Evolutionary conservation across 2,329 filamentous ascomycete genomes (phyloP).

Genomic region (Aspergillus neotritici): DNA sequence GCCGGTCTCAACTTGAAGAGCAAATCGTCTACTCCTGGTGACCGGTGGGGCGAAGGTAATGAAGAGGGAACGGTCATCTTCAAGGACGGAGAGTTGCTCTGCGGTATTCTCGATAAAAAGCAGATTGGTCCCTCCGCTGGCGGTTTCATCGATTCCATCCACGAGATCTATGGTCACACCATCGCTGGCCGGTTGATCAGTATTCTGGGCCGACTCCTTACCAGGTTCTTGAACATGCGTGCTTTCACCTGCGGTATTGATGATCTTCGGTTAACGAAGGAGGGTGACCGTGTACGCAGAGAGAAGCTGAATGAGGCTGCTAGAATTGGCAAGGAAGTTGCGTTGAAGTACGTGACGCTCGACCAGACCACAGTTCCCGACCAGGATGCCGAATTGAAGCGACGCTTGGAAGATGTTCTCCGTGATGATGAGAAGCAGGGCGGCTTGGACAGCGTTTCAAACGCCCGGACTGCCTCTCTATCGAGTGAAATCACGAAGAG

Average conservation of each 20-base stretch:
- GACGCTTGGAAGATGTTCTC: constrained; percentile 79
- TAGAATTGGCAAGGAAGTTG: constrained; percentile 68
- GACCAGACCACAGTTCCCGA: constrained; percentile 57
- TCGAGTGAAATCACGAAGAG: constrained; percentile 72
- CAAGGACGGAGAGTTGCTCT: constrained; percentile 78
- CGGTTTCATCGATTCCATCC: constrained; percentile 83
- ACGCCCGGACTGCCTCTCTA: constrained; percentile 61
- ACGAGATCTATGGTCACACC: constrained; percentile 86
- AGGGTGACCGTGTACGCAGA: constrained; percentile 68
- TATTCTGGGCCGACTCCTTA: constrained; percentile 81
- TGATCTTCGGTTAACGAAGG: constrained; percentile 75
- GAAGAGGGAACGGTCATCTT: constrained; percentile 81
- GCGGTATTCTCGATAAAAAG: constrained; percentile 89
- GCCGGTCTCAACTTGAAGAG: constrained; percentile 73
- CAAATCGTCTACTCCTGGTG: constrained; percentile 70
- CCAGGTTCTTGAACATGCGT: constrained; percentile 83
- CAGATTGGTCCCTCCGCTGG: constrained; percentile 85
- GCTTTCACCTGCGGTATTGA: constrained; percentile 98
- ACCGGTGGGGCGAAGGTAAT: constrained; percentile 63
- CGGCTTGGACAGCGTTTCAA: constrained; percentile 83
- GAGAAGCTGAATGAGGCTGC: constrained; percentile 63
- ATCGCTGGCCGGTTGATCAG: constrained; percentile 82
- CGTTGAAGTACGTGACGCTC: constrained; percentile 82
- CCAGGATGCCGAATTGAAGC: constrained; percentile 64
- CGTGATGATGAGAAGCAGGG: constrained; percentile 88